Evolutionary conservation across 2,329 filamentous ascomycete genomes (phyloP).

Genomic region (Chaetomiaceae sp.): DNA sequence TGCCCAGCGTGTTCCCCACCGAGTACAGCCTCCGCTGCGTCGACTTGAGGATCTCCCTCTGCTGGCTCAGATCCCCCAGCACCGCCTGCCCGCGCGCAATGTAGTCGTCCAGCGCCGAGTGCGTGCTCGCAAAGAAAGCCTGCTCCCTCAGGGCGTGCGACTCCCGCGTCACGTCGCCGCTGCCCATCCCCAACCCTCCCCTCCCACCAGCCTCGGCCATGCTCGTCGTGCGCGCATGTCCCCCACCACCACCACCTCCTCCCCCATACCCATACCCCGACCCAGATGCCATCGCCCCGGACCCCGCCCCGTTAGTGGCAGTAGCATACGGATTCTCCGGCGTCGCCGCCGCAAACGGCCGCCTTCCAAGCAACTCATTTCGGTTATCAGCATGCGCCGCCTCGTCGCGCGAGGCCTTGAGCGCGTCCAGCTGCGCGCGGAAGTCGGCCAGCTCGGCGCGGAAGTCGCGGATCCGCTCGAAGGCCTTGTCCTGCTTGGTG

Average conservation of each 20-base stretch:
- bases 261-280: slow-evolving; percentile 26
- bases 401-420: slow-evolving; percentile 76
- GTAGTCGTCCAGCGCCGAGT: slow-evolving; percentile 87
- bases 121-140: slow-evolving; percentile 76
- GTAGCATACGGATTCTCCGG: slow-evolving; percentile 93
- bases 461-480: slow-evolving; percentile 81
- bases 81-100: slow-evolving; percentile 87
- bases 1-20: slow-evolving; percentile 87
- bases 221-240: slow-evolving; percentile 40
- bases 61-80: slow-evolving; percentile 78
- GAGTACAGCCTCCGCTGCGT: slow-evolving; percentile 88
- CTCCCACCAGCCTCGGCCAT: slow-evolving; percentile 30
- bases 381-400: slow-evolving; percentile 61
- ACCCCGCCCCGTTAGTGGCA: slow-evolving; percentile 26
- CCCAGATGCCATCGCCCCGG: slow-evolving; percentile 22
- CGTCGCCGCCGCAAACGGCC: slow-evolving; percentile 71
- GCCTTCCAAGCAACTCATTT: slow-evolving; percentile 76
- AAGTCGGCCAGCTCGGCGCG: slow-evolving; percentile 76
- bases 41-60: slow-evolving; percentile 90
- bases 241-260: slow-evolving; percentile 13
- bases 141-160: slow-evolving; percentile 83
- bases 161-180: slow-evolving; percentile 66
- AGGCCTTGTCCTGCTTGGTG: slow-evolving; percentile 86
- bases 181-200: slow-evolving; percentile 42
- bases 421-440: slow-evolving; percentile 66